Evolutionary conservation across 352 stramenopile species (phyloP).

Genomic region (Phytopythium boreale): DNA sequence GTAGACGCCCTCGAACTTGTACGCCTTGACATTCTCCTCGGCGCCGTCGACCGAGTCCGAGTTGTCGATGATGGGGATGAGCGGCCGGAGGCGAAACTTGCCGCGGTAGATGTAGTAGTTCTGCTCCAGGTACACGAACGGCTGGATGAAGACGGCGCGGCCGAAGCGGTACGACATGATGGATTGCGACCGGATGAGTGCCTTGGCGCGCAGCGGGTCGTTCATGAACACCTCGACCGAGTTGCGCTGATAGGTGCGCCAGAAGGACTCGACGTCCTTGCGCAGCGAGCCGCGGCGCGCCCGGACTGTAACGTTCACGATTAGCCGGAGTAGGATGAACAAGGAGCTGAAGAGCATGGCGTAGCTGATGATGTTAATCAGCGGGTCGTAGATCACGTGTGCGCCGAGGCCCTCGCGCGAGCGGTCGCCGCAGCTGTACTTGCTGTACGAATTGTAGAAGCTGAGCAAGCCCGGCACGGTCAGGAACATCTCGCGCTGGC

Average conservation of each 20-base stretch:
- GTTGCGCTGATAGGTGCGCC: constrained; percentile 23
- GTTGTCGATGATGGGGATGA: constrained; percentile 10
- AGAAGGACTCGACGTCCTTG: constrained; percentile 14
- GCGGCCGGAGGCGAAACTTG: constrained; percentile 12
- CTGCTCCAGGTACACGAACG: constrained; percentile 24
- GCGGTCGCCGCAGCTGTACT: constrained; percentile 23
- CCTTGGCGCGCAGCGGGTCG: constrained; percentile 19
- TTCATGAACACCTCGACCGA: constrained; percentile 26
- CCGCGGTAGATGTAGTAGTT: constrained; percentile 23
- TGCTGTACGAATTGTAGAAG: constrained; percentile 18
- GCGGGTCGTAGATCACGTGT: constrained; percentile 15
- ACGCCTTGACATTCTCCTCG: constrained; percentile 11
- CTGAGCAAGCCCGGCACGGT: constrained; percentile 8
- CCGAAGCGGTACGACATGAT: constrained; percentile 23
- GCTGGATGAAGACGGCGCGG: constrained; percentile 18
- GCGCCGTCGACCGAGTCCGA: constrained; percentile 5
- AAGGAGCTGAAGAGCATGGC: constrained; percentile 14
- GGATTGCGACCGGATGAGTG: constrained; percentile 16
- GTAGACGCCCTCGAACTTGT: constrained; percentile 12
- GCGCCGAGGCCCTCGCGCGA: constrained; percentile 9
- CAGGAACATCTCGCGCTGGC: constrained; percentile 14
- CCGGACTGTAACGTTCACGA: constrained; percentile 1
- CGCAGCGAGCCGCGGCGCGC: constrained; percentile 6
- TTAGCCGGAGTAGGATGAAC: constrained; percentile 7
- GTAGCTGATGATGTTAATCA: constrained; percentile 14